Percentiles rank a stretch among this genome's conserved stretches.
Conservation (phyloP, 2,329 filamentous ascomycete species). For the Neopestalotiopsis sp. region DNA sequence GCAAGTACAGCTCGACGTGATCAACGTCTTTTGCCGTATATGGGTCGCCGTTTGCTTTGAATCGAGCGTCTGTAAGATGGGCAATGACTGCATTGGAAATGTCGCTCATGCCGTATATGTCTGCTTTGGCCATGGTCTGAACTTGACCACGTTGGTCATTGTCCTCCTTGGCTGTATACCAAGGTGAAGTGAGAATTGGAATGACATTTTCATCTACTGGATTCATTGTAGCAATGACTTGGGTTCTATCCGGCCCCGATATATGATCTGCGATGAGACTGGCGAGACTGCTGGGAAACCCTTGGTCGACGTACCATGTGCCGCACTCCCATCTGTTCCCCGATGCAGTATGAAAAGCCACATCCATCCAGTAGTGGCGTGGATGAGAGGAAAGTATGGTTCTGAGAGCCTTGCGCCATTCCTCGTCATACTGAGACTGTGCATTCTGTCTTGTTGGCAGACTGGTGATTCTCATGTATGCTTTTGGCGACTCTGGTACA, state of each 20-base stretch:
- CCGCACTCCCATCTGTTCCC: neutral
- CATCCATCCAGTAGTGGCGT: neutral
- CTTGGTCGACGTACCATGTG: neutral
- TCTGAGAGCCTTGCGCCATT: neutral
- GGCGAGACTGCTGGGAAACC: neutral
- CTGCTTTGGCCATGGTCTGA: neutral
- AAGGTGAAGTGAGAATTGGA: neutral
- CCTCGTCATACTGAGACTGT: neutral
- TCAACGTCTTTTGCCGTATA: neutral
- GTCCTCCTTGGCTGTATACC: neutral
- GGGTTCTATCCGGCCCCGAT: neutral
- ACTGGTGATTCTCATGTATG: conserved; percentile 6
- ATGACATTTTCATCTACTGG: neutral
- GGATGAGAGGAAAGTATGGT: neutral
- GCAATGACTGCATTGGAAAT: neutral
- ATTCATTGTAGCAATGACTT: neutral
- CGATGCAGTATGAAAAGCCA: neutral
- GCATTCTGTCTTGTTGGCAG: neutral
- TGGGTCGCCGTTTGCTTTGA: neutral
- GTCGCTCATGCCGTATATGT: neutral
- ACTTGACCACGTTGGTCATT: neutral
- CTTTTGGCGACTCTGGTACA: neutral
- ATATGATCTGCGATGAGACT: neutral
- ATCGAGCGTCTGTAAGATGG: neutral
- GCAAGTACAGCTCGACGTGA: neutral